These are phyloP conservation scores for Syzygium jambos DNA, from an alignment of 345 rosid species.

Conservation along the genomic window DNA sequence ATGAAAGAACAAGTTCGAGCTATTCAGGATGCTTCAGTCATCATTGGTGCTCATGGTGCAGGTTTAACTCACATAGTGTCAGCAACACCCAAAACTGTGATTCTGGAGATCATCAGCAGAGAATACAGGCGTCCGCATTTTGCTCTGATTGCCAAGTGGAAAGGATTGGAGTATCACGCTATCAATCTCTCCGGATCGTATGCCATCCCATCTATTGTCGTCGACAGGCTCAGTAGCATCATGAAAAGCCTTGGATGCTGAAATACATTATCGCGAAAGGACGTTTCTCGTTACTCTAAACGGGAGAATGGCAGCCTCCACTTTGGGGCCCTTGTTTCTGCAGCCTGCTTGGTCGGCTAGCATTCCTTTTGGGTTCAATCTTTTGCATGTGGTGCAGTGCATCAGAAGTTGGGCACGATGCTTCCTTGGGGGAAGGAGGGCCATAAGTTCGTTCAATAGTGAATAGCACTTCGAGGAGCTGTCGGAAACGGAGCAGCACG, in stretches of 20 bases:
- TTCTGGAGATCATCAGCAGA: constrained; percentile 66
- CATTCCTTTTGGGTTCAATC: neutral
- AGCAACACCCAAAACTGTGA: constrained; percentile 72
- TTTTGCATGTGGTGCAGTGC: neutral
- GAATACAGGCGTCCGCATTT: constrained; percentile 75
- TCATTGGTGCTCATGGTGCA: constrained; percentile 95
- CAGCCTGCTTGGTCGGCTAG: neutral
- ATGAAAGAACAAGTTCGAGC: constrained; percentile 83
- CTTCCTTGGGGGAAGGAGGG: neutral
- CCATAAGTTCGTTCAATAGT: neutral
- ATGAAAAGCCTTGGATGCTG: constrained; percentile 54
- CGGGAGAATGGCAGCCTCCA: neutral
- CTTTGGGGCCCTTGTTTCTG: neutral
- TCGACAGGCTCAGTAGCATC: constrained; percentile 38
- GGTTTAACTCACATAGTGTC: constrained; percentile 90
- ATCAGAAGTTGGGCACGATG: neutral
- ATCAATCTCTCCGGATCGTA: constrained; percentile 57
- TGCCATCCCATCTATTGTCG: constrained; percentile 47
- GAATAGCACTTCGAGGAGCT: neutral
- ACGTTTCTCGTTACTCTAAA: neutral
- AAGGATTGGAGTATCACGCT: constrained; percentile 85
- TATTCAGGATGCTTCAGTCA: constrained; percentile 89
- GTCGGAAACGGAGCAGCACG: neutral
- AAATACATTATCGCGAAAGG: neutral
- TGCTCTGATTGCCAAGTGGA: constrained; percentile 75